Base-by-base conservation (phyloP, 2,329 filamentous ascomycete genomes). In the Meredithiella fracta region DNA sequence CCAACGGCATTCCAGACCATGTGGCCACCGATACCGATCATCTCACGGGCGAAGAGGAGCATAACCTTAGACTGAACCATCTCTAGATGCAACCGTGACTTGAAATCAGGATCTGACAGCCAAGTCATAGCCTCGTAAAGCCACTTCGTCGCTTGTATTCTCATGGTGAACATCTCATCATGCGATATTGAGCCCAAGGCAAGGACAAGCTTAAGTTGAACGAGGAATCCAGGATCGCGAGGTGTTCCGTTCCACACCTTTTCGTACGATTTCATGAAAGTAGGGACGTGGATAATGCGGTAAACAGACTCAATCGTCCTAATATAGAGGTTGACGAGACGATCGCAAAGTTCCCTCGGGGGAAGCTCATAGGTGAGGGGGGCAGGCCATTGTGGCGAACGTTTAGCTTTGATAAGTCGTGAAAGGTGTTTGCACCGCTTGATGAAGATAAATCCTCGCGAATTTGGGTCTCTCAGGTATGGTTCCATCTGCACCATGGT, bases 161-260 rank as follows among this genome's bases (percentile, higher is more conserved):
- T 71, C 37, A 79, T 60, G 0, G 72, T 73, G 56, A 77, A 80
- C 0, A 65, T 59, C 0, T 74, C 69, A 53, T 81, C 75, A 56
- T 76, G 72, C 0, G 68, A 66, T 1, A 69, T 66, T 1, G 76
- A 71, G 0, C 79, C 80, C 17, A 82, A 72, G 0, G 79, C 77
- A 3, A 82, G 64, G 0, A 81, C 70, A 0, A 83, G 65, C 60
- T 81, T 79, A 2, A 82, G 60, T 49, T 77, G 77, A 14, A 80
- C 69, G 1, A 80, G 58, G 51, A 82, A 82, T 0, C 64, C 66
- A 1, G 64, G 65, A 42, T 72, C 68, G 0, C 67, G 62, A 3
- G 17, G 31, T 1, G 29, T 17, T 23, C 20, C 50, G 0, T 61
- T 60, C 77, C 78, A 82, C 0, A 78, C 60, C 0, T 69, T 67